These are phyloP conservation scores for Schwanniomyces yamadae DNA, from an alignment of 805 yeast species.

Conservation along the genomic window DNA sequence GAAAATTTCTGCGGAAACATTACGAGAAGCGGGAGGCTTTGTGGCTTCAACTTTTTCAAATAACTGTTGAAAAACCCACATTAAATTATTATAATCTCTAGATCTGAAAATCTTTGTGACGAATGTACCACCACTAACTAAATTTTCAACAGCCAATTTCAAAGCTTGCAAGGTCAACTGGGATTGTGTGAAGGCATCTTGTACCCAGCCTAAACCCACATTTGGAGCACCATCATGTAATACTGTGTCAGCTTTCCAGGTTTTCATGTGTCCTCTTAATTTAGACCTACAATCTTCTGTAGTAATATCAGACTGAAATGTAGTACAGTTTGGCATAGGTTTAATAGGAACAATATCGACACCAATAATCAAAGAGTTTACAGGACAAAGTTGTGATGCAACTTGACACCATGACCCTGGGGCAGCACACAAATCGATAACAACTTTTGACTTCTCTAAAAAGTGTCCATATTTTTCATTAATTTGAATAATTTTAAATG, in stretches of 20 bases:
- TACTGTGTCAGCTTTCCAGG: constrained; percentile 98
- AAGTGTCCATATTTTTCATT: constrained; percentile 97
- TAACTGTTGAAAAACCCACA: constrained; percentile 97
- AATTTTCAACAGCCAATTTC: constrained; percentile 89
- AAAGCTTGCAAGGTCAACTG: constrained; percentile 93
- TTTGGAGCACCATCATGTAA: constrained; percentile 99
- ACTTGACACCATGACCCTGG: constrained; percentile 99
- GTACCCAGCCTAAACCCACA: constrained; percentile 99
- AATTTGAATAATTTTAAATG: constrained; percentile 91
- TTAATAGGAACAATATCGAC: constrained; percentile 98
- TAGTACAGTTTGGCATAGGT: constrained; percentile 90
- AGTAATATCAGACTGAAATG: constrained; percentile 95
- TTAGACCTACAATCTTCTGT: constrained; percentile 96
- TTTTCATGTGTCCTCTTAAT: constrained; percentile 92
- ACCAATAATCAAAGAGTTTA: constrained; percentile 91
- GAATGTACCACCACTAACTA: constrained; percentile 89
- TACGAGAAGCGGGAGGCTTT: constrained; percentile 98
- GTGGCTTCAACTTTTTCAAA: constrained; percentile 98
- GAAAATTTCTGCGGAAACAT: constrained; percentile 97
- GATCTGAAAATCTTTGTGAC: constrained; percentile 97
- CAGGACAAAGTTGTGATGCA: constrained; percentile 89
- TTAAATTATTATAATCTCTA: constrained; percentile 93
- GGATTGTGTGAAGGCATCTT: constrained; percentile 98
- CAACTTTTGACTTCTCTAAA: constrained; percentile 90
- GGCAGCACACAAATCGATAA: constrained; percentile 97